Evolutionary conservation across 345 rosid genomes (phyloP), one percentile per base, ranked within the genome.

Genomic region (Eucalyptus dawsonii): DNA sequence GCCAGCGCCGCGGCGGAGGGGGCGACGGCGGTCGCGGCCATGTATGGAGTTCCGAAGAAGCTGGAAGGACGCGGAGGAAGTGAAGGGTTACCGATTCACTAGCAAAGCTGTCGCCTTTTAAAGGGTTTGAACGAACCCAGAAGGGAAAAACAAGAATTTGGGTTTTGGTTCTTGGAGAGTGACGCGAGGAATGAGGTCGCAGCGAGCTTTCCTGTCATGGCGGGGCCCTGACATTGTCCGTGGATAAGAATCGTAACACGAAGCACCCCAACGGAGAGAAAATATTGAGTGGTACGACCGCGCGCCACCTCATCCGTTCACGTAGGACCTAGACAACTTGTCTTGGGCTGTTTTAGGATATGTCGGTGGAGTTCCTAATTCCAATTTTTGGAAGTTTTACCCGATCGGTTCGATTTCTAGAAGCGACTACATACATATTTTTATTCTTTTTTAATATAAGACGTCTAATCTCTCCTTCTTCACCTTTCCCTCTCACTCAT

Each of bases 331-430:
- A 56, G 7, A 25, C 65, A 53, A 3, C 58, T 21, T 53, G 58
- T 53, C 22, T 53, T 3, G 65, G 65, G n/a, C n/a, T 11, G n/a
- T 58, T 25, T 3, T 58, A 25, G n/a, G 65, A 27, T 13, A 11
- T 25, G 29, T 3, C 1, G 2, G 65, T 58, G 7, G 1, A 58
- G 1, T 58, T 11, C 14, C 14, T 11, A 5, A 5, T 58, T 24
- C 29, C 14, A 22, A 9, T 24, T 56, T 56, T 24, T 56, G 62
- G 29, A 56, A 56, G 3, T 4, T 1, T 24, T 56, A 25, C 11
- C 62, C 4, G 4, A 6, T 2, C 2, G 14, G n/a, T 58, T 13
- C 3, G 2, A 25, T 58, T 58, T 11, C n/a, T 27, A 27, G 29
- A 14, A 56, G 6, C 3, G 1, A 56, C 14, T 56, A 4, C 11